phyloP scores from a whole-genome alignment of 805 yeast genomes.

The Vanderwaltozyma yarrowii region DNA sequence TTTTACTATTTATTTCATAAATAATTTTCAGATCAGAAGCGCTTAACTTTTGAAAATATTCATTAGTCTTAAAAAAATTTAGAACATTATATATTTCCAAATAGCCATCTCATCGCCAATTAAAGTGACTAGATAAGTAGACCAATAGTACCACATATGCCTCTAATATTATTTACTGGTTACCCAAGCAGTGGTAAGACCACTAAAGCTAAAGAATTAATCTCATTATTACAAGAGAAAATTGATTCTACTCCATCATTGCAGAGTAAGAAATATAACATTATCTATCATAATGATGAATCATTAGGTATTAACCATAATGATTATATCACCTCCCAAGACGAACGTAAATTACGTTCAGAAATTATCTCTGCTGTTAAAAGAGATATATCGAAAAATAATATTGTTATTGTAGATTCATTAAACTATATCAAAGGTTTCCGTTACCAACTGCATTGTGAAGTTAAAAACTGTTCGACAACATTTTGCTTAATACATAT shows the following conservation, averaged over 20 bases:
- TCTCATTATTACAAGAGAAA: constrained; percentile 34
- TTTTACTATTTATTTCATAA: too few species aligned
- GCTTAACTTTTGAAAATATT: too few species aligned
- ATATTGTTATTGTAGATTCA: constrained; percentile 76
- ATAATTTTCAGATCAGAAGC: too few species aligned
- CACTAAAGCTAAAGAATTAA: constrained; percentile 53
- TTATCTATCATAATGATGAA: constrained; percentile 70
- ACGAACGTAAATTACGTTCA: constrained; percentile 77
- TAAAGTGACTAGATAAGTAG: too few species aligned
- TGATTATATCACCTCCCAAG: constrained; percentile 57
- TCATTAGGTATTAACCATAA: constrained; percentile 59
- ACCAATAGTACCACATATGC: too few species aligned
- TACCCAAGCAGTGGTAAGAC: constrained; percentile 81
- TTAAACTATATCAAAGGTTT: constrained; percentile 90
- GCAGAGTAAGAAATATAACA: constrained; percentile 32
- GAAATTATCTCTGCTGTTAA: constrained; percentile 83
- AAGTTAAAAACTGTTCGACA: constrained; percentile 75
- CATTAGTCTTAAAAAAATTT: too few species aligned
- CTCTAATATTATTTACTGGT: constrained; percentile 74
- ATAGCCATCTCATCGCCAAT: too few species aligned
- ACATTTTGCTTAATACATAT: constrained; percentile 77
- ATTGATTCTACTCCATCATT: constrained; percentile 35
- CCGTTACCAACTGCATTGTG: constrained; percentile 88
- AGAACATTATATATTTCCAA: too few species aligned
- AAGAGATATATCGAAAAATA: constrained; percentile 57